Base-by-base conservation (phyloP, 2,329 filamentous ascomycete species). In the Trichoderma simmonsii region DNA sequence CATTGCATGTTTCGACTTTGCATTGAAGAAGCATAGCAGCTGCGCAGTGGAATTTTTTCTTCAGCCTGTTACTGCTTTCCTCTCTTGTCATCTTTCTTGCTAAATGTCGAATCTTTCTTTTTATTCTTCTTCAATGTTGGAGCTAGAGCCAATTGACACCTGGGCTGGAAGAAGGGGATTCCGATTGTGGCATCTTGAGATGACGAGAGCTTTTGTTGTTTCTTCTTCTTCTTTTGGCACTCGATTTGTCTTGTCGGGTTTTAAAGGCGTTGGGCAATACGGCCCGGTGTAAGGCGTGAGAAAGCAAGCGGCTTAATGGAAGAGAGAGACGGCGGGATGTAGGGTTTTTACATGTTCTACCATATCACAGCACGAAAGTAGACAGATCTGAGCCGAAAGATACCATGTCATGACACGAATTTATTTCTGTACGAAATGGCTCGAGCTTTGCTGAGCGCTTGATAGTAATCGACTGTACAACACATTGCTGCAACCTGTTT, bases 331-430 rank as follows among this genome's bases (percentile, higher is more conserved):
- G 56, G 18, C 32, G 24, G 18, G 18, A 34, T 57, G 64, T 34
- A 48, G 15, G 39, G 54, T 18, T n/a, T n/a, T 34, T 26, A 24
- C 66, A 61, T 63, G 64, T 67, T 26, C 57, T 39, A 56, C 48
- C 32, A 68, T 62, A 51, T 57, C 51, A 60, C 39, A 30, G 32
- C 56, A 67, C 51, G 60, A 48, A 32, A 70, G 71, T 65, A 71
- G 56, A 71, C 39, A 73, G 32, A 51, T 63, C 57, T 59, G 54
- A 71, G 67, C 62, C 43, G 39, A 63, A 65, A 61, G 70, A 71
- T 71, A 61, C 56, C 62, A 71, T 67, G 18, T 56, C 28, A 61
- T 32, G 70, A 43, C 15, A 43, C 39, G 39, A 71, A 71, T 61
- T 67, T 67, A 30, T 30, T 34, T 71, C 18, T 66, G 24, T 21